phyloP scores from a whole-genome alignment of 495 filamentous ascomycete genomes.

The Staphylotrichum tortipilum region DNA sequence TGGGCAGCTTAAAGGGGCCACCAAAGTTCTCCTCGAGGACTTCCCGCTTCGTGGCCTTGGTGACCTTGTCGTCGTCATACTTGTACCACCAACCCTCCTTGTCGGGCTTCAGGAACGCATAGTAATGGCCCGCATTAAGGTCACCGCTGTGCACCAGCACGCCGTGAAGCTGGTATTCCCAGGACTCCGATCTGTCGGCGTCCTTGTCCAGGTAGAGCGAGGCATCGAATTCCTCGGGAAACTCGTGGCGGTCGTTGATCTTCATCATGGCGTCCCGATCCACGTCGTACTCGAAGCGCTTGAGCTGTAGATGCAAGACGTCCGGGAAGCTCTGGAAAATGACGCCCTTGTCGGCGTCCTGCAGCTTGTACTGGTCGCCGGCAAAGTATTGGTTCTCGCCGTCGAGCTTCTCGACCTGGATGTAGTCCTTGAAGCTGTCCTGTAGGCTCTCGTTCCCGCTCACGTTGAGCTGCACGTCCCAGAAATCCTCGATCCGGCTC shows the following conservation, averaged over 20 bases:
- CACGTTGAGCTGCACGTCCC: constrained; percentile 97
- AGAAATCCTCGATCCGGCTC: constrained; percentile 91
- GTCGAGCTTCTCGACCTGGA: constrained; percentile 91
- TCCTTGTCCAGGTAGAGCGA: constrained; percentile 77
- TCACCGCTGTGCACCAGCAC: constrained; percentile 96
- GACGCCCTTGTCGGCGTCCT: constrained; percentile 95
- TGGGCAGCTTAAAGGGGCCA: constrained; percentile 64
- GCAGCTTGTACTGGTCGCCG: constrained; percentile 74
- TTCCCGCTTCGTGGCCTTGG: constrained; percentile 81
- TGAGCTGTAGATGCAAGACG: constrained; percentile 90
- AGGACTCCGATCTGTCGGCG: constrained; percentile 81
- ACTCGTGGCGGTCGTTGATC: constrained; percentile 96
- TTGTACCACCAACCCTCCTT: constrained; percentile 93
- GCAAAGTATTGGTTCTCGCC: constrained; percentile 98
- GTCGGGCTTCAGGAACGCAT: constrained; percentile 88
- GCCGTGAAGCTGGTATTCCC: constrained; percentile 85
- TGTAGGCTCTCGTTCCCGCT: constrained; percentile 85
- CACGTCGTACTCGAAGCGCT: constrained; percentile 96
- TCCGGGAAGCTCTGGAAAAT: constrained; percentile 95
- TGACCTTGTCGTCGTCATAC: constrained; percentile 95
- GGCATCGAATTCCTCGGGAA: constrained; percentile 88
- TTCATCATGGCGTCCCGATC: constrained; percentile 97
- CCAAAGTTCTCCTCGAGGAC: constrained; percentile 95
- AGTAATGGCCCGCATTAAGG: constrained; percentile 97
- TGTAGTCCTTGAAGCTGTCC: constrained; percentile 92